phyloP scores from a whole-genome alignment of 305 asterid genomes.

The Solanum hybrid region DNA sequence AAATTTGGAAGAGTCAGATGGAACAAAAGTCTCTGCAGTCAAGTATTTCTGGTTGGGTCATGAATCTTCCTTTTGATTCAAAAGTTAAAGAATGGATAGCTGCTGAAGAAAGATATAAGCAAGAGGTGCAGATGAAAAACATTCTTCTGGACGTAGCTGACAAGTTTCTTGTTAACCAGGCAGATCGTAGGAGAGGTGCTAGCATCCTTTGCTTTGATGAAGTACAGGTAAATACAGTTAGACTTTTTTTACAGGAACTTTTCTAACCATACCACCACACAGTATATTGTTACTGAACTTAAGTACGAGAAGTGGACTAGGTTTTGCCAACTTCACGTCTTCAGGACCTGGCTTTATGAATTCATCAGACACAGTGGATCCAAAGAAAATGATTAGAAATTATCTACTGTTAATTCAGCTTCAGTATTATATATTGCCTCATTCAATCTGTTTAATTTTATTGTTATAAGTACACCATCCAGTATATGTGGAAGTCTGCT shows the following conservation, averaged over 20 bases:
- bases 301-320: background rate
- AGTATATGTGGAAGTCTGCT: background rate
- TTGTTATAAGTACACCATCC: background rate
- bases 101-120: conserved; percentile 87
- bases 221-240: conserved; percentile 52
- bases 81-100: conserved; percentile 88
- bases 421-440: background rate
- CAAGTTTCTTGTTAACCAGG: conserved; percentile 67
- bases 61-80: conserved; percentile 79
- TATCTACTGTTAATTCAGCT: background rate
- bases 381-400: background rate
- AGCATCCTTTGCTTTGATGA: conserved; percentile 92
- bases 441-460: background rate
- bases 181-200: conserved; percentile 59
- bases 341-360: background rate
- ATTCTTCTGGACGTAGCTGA: conserved; percentile 96
- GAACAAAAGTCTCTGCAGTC: conserved; percentile 57
- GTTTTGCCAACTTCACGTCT: background rate
- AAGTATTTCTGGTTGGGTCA: conserved; percentile 69
- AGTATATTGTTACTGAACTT: background rate
- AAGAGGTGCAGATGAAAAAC: conserved; percentile 67
- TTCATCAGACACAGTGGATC: background rate
- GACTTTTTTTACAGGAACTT: background rate
- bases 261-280: background rate
- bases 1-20: conserved; percentile 69